Conservation (phyloP, 257 asterid genomes). For the Cordia subcordata region DNA sequence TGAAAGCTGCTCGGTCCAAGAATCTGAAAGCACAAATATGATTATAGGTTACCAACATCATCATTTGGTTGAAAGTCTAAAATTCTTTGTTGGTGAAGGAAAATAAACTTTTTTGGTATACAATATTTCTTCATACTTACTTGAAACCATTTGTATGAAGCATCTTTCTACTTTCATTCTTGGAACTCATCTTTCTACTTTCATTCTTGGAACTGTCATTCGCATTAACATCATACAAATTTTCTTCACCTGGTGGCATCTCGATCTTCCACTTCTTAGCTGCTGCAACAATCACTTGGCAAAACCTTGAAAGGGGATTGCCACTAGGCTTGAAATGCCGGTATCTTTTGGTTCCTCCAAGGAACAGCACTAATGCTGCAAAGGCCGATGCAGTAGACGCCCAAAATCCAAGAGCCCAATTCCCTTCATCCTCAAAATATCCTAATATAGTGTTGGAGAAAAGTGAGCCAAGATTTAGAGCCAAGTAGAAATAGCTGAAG, state of each 20-base stretch:
- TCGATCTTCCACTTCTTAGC: constrained; percentile 4
- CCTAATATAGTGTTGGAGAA: constrained; percentile 16
- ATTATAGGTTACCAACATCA: no score
- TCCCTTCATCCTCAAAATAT: constrained; percentile 14
- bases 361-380: not conserved
- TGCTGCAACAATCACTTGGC: constrained; percentile 25
- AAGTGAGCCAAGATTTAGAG: constrained; percentile 13
- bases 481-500: constrained; percentile 17
- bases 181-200: constrained; percentile 19
- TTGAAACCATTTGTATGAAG: constrained; percentile 13
- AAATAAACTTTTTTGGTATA: no score
- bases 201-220: constrained; percentile 8
- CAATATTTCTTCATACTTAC: constrained; percentile 5
- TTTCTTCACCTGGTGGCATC: constrained; percentile 1
- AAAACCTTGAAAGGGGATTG: constrained; percentile 19
- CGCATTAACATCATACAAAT: constrained; percentile 18
- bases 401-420: constrained; percentile 16
- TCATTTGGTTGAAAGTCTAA: not conserved
- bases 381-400: constrained; percentile 9
- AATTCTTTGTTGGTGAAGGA: no score
- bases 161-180: constrained; percentile 20
- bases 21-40: constrained; percentile 6
- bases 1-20: constrained; percentile 23
- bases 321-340: constrained; percentile 17
- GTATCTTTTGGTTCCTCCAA: constrained; percentile 3